A percentile compares a stretch with the other conserved stretches of the same genome.
phyloP scores from a whole-genome alignment of 1,284 basidiomycete species.

The Apiotrichum domesticum region DNA sequence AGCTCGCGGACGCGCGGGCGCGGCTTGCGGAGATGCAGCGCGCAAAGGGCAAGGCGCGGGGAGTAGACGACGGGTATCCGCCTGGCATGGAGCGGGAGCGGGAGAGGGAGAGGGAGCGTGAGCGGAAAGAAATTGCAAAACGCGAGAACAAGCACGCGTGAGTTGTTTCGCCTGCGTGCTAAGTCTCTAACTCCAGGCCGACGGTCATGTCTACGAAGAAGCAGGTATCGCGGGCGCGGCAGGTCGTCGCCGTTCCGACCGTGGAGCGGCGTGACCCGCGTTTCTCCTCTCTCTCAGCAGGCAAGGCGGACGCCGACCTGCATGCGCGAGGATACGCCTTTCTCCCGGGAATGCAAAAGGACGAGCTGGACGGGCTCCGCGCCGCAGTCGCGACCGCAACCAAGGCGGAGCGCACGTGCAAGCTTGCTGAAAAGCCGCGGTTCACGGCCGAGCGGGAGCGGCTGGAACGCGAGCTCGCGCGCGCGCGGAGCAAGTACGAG shows the following conservation, averaged over 20 bases:
- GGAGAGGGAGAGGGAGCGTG: constrained; percentile 23
- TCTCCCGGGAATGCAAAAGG: constrained; percentile 60
- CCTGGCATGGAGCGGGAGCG: constrained; percentile 15
- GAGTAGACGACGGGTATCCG: constrained; percentile 18
- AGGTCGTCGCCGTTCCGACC: constrained; percentile 66
- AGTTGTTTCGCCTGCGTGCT: constrained; percentile 37
- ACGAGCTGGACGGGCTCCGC: constrained; percentile 63
- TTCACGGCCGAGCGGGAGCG: constrained; percentile 65
- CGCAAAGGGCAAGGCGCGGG: constrained; percentile 34
- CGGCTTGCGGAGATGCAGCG: constrained; percentile 37
- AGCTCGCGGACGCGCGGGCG: constrained; percentile 31
- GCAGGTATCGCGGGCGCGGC: constrained; percentile 70
- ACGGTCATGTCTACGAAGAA: constrained; percentile 77
- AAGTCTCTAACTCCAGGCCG: constrained; percentile 55
- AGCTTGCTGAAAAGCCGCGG: constrained; percentile 58
- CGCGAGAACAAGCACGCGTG: constrained; percentile 83
- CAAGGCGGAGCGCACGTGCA: constrained; percentile 61
- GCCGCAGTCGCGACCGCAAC: constrained; percentile 62
- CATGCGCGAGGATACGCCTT: constrained; percentile 76
- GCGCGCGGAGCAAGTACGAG: constrained; percentile 71
- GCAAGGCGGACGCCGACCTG: constrained; percentile 62
- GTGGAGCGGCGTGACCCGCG: constrained; percentile 78
- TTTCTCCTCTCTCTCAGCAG: constrained; percentile 66
- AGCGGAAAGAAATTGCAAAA: constrained; percentile 53
- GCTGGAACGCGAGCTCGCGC: constrained; percentile 72